A percentile compares a stretch with the other conserved stretches of the same genome.
phyloP scores from a whole-genome alignment of 345 rosid species.

The Gossypium arboreum region DNA sequence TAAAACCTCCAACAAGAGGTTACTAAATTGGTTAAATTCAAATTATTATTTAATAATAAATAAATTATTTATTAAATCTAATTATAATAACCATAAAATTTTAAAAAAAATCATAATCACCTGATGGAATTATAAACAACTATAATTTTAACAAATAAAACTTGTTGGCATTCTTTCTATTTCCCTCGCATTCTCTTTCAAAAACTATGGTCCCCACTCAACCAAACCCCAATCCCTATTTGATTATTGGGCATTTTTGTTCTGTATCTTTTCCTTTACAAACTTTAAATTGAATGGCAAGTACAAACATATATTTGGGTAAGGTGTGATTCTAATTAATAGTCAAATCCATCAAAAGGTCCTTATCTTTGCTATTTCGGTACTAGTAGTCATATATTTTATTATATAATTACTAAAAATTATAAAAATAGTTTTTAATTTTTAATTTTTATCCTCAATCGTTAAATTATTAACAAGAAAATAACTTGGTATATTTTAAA shows the following conservation, averaged over 20 bases:
- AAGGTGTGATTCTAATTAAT: background rate
- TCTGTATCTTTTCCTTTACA: background rate
- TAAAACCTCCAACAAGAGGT: too few species aligned
- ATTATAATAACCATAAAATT: too few species aligned
- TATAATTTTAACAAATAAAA: background rate
- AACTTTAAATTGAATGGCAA: background rate
- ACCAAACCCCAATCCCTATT: background rate
- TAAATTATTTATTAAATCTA: too few species aligned
- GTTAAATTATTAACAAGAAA: too few species aligned
- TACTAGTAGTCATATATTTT: background rate
- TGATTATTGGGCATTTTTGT: background rate
- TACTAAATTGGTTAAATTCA: too few species aligned
- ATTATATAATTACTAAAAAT: too few species aligned
- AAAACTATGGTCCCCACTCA: background rate
- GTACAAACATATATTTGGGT: background rate
- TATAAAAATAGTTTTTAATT: too few species aligned
- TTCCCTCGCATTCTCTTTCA: conserved; percentile 8
- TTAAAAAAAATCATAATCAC: too few species aligned
- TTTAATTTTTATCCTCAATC: too few species aligned
- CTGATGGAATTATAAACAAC: too few species aligned
- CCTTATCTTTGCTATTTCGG: background rate
- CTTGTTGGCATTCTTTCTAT: background rate
- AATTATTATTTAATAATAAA: too few species aligned
- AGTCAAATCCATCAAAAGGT: background rate
- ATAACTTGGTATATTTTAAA: too few species aligned